These are phyloP conservation scores for Hypomontagnella monticulosa DNA, from an alignment of 495 filamentous ascomycete species.

Conservation along the genomic window DNA sequence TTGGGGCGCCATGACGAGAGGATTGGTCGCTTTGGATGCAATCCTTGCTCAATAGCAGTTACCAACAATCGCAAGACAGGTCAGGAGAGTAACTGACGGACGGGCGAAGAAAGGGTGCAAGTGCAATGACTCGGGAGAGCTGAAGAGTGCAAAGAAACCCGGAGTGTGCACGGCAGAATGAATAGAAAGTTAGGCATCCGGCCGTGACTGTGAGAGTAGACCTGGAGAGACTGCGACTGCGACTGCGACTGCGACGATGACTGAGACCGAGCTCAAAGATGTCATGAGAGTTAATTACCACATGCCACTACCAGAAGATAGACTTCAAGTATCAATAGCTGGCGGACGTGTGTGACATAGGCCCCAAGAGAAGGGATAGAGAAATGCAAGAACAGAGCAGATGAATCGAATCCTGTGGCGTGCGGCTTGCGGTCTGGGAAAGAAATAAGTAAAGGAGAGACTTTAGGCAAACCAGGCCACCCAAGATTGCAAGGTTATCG, in stretches of 20 bases:
- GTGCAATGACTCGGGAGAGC: slow-evolving; percentile 9
- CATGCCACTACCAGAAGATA: slow-evolving; percentile 23
- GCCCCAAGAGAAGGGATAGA: not conserved
- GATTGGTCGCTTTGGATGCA: slow-evolving; percentile 2
- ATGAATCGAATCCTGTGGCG: too few relatives aligned
- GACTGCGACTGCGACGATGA: slow-evolving; percentile 44
- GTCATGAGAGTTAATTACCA: slow-evolving; percentile 31
- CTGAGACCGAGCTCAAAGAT: slow-evolving; percentile 43
- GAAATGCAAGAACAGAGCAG: not conserved
- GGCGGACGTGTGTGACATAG: not conserved
- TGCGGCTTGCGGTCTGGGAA: not conserved
- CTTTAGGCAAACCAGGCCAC: not conserved
- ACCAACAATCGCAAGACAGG: slow-evolving; percentile 9
- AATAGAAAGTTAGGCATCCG: slow-evolving; percentile 35
- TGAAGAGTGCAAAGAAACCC: slow-evolving; percentile 24
- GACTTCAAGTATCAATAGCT: slow-evolving; percentile 7
- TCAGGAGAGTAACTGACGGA: slow-evolving; percentile 2
- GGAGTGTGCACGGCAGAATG: slow-evolving; percentile 31
- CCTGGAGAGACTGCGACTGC: slow-evolving; percentile 29
- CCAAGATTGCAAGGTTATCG: too few relatives aligned
- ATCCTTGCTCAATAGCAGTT: slow-evolving; percentile 1
- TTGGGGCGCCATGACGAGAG: slow-evolving; percentile 40
- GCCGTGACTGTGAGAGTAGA: slow-evolving; percentile 24
- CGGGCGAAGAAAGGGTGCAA: not conserved
- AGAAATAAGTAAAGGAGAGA: slow-evolving; percentile 1